These are phyloP conservation scores for Hygrophila difformis DNA, from an alignment of 257 asterid genomes.

Conservation along the genomic window DNA sequence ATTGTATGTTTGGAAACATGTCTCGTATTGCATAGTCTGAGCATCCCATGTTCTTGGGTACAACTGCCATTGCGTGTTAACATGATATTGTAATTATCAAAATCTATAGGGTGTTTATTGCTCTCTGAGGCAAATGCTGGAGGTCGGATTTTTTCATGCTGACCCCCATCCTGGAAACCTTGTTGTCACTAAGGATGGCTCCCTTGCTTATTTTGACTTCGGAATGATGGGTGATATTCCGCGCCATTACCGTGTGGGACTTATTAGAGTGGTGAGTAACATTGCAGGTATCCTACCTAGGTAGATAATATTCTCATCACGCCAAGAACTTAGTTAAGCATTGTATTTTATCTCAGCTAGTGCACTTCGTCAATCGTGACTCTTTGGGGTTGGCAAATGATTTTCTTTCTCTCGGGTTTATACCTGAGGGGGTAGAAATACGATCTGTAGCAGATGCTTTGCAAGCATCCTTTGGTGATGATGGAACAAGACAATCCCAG, in stretches of 20 bases:
- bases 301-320: neutral
- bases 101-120: conserved; percentile 70
- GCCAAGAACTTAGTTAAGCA: too few relatives aligned
- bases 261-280: conserved; percentile 73
- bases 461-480: conserved; percentile 61
- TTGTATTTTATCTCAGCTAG: conserved; percentile 44
- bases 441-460: conserved; percentile 84
- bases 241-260: conserved; percentile 93
- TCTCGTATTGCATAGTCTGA: too few relatives aligned
- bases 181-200: conserved; percentile 77
- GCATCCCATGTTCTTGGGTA: too few relatives aligned
- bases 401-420: conserved; percentile 86
- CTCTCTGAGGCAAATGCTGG: conserved; percentile 91
- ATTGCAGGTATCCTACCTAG: conserved; percentile 10
- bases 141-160: conserved; percentile 98
- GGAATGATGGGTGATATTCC: conserved; percentile 99
- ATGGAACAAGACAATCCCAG: conserved; percentile 61
- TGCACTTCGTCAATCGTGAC: conserved; percentile 94
- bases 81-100: too few relatives aligned
- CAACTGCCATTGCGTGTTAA: too few relatives aligned
- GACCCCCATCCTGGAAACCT: conserved; percentile 99
- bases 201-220: conserved; percentile 95
- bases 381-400: conserved; percentile 91
- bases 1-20: too few relatives aligned
- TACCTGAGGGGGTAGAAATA: conserved; percentile 79